A percentile compares a stretch with the other conserved stretches of the same genome.
phyloP scores from a whole-genome alignment of 1,284 basidiomycete species.

The Puccinia horiana region DNA sequence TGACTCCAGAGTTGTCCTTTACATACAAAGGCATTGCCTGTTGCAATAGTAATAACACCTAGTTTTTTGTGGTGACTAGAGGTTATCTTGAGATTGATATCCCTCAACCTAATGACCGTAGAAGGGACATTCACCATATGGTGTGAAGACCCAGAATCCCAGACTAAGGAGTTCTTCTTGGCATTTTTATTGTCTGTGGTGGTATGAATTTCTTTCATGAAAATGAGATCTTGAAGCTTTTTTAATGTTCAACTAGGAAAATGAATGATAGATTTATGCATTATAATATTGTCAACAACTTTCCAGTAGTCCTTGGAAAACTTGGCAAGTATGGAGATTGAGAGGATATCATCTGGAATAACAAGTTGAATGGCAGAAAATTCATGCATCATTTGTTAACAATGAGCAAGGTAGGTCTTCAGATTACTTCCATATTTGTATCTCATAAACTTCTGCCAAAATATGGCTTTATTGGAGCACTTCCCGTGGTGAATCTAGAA shows the following conservation, averaged over 20 bases:
- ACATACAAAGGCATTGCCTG: too few relatives aligned
- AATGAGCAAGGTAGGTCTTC: not conserved
- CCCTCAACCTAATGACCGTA: too few relatives aligned
- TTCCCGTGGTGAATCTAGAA: too few relatives aligned
- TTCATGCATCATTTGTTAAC: not conserved
- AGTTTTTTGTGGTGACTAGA: too few relatives aligned
- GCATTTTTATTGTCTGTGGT: too few relatives aligned
- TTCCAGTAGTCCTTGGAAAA: constrained; percentile 4
- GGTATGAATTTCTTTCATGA: not conserved
- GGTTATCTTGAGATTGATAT: too few relatives aligned
- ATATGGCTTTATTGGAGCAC: not conserved
- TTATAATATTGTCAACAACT: not conserved
- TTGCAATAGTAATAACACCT: too few relatives aligned
- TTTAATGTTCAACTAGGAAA: not conserved
- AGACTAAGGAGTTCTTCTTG: too few relatives aligned
- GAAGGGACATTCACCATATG: not conserved
- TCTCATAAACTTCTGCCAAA: constrained; percentile 4
- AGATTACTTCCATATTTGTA: not conserved
- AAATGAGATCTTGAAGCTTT: not conserved
- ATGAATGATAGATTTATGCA: not conserved
- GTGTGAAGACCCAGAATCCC: too few relatives aligned
- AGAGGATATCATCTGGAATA: not conserved
- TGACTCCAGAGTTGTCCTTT: too few relatives aligned
- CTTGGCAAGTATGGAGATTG: not conserved
- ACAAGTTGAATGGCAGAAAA: not conserved